Evolutionary conservation across 169 alveolate species (phyloP).

Genomic region (Cryptosporidium canis): DNA sequence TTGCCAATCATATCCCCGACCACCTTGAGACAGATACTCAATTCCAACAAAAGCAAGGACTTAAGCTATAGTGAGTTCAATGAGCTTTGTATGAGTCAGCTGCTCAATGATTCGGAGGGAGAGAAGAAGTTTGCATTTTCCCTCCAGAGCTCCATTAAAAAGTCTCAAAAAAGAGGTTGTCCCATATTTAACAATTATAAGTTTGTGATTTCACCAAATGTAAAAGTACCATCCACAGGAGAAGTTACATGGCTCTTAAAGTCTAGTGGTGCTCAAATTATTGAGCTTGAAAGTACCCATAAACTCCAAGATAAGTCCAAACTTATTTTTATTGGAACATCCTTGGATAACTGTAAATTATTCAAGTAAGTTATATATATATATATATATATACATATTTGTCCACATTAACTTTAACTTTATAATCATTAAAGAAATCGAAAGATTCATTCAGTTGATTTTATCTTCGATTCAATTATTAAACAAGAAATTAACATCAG

Average conservation of each 20-base stretch:
- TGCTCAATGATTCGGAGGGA: slow-evolving; percentile 34
- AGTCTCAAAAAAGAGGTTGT: not conserved
- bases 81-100: not conserved
- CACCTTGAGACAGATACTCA: not conserved
- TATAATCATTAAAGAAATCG: not conserved
- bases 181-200: slow-evolving; percentile 1
- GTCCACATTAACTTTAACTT: not conserved
- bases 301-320: not conserved
- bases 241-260: slow-evolving; percentile 39
- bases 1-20: slow-evolving; percentile 53
- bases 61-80: slow-evolving; percentile 18
- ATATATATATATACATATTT: not conserved
- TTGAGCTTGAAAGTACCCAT: not conserved
- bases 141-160: slow-evolving; percentile 22
- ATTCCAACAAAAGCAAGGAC: not conserved
- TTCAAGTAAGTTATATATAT: slow-evolving; percentile 29
- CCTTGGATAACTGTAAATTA: slow-evolving; percentile 8
- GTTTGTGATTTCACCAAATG: slow-evolving; percentile 7
- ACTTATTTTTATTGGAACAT: slow-evolving; percentile 29
- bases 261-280: slow-evolving; percentile 21
- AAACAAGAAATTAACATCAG: slow-evolving; percentile 34
- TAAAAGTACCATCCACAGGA: slow-evolving; percentile 30
- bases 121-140: slow-evolving; percentile 48
- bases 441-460: slow-evolving; percentile 19
- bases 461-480: slow-evolving; percentile 41